A percentile compares a stretch with the other conserved stretches of the same genome.
These are phyloP conservation scores for Pyricularia sp. DNA, from an alignment of 2,329 filamentous ascomycete genomes.

Conservation along the genomic window DNA sequence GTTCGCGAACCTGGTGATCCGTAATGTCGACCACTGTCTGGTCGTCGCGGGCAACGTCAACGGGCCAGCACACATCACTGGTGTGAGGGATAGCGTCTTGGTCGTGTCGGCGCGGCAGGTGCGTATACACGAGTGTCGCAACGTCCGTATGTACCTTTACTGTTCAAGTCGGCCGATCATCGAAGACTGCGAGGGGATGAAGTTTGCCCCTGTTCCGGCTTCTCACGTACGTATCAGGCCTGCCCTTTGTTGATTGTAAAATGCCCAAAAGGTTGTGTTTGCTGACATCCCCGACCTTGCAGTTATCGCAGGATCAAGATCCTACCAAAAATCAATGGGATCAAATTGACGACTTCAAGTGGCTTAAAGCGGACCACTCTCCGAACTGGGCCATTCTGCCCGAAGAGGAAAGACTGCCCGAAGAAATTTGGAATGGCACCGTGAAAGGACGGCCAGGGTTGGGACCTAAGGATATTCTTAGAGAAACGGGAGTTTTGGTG, in stretches of 20 bases:
- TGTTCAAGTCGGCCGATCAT: constrained; percentile 83
- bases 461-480: constrained; percentile 53
- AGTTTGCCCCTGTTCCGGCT: constrained; percentile 64
- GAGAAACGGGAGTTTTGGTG: constrained; percentile 28
- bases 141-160: constrained; percentile 73
- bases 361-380: constrained; percentile 74
- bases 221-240: constrained; percentile 48
- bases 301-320: constrained; percentile 16
- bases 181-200: constrained; percentile 67
- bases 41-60: constrained; percentile 66
- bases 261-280: constrained; percentile 7
- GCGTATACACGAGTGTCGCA: constrained; percentile 74
- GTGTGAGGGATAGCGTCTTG: constrained; percentile 56
- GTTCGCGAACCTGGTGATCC: constrained; percentile 57
- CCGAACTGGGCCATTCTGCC: constrained; percentile 74
- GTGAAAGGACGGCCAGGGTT: constrained; percentile 50
- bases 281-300: constrained; percentile 7
- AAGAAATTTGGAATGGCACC: constrained; percentile 55
- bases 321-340: constrained; percentile 59
- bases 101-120: constrained; percentile 78
- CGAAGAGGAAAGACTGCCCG: constrained; percentile 42
- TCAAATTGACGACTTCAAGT: constrained; percentile 94
- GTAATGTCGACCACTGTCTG: constrained; percentile 55
- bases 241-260: not conserved
- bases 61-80: constrained; percentile 75